phyloP scores from a whole-genome alignment of 2,329 filamentous ascomycete species.

The Ceratocystis albifundus region DNA sequence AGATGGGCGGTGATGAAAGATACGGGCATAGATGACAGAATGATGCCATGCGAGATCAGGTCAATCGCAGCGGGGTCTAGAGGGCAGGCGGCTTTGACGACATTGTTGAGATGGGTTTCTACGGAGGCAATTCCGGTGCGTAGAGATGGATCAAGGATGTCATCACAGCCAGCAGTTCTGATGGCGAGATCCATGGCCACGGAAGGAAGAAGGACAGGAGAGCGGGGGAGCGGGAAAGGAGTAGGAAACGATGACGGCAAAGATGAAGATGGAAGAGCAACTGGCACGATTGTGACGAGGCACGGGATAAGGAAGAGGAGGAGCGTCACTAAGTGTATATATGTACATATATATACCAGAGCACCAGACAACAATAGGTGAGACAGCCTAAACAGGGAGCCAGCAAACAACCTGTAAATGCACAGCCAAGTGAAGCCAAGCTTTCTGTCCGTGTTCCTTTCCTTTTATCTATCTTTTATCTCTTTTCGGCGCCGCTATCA shows the following conservation, averaged over 20 bases:
- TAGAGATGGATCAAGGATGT: constrained; percentile 15
- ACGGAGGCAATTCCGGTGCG: constrained; percentile 18
- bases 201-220: neutral
- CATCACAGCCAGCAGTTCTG: constrained; percentile 10
- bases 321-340: too few species aligned
- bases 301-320: too few species aligned
- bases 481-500: too few species aligned
- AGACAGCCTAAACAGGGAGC: neutral
- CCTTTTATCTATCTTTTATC: too few species aligned
- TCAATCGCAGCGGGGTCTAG: constrained; percentile 9
- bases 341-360: too few species aligned
- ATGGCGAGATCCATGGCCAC: constrained; percentile 12
- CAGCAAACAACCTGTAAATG: neutral
- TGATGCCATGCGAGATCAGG: constrained; percentile 1
- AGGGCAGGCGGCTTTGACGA: neutral
- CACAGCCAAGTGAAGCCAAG: neutral
- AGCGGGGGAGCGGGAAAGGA: too few species aligned
- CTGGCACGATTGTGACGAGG: too few species aligned
- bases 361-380: neutral
- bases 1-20: constrained; percentile 17
- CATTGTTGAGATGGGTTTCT: constrained; percentile 16
- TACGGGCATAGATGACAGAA: constrained; percentile 5
- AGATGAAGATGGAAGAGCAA: too few species aligned
- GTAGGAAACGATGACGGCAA: too few species aligned
- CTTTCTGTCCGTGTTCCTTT: neutral